A percentile compares a stretch with the other conserved stretches of the same genome.
Evolutionary conservation across 805 yeast genomes (phyloP).

Genomic region (Schwanniomyces yamadae): DNA sequence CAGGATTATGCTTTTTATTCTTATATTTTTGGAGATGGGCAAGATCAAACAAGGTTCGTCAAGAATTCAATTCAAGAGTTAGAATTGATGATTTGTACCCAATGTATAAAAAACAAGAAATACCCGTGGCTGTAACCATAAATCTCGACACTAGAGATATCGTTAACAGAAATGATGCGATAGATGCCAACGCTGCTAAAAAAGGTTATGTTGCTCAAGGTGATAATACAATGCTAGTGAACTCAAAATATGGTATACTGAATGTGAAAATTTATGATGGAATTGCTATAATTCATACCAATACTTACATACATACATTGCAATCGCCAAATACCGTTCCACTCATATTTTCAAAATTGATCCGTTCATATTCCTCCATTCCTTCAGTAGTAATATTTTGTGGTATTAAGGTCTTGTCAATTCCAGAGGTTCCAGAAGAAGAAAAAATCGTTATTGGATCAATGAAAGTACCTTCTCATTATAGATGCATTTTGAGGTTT

Average conservation of each 20-base stretch:
- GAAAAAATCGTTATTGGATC: slow-evolving; percentile 41
- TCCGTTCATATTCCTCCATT: slow-evolving; percentile 41
- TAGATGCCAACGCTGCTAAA: not conserved
- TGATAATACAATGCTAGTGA: slow-evolving; percentile 8
- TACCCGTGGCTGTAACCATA: slow-evolving; percentile 11
- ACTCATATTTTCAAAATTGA: slow-evolving; percentile 32
- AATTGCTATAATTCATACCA: slow-evolving; percentile 43
- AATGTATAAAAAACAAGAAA: slow-evolving; percentile 13
- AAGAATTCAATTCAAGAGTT: slow-evolving; percentile 34
- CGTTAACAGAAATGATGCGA: not conserved
- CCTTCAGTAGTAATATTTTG: slow-evolving; percentile 47
- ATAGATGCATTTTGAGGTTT: slow-evolving; percentile 46
- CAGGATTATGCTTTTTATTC: slow-evolving; percentile 35
- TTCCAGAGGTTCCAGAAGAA: slow-evolving; percentile 40
- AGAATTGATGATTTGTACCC: slow-evolving; percentile 37
- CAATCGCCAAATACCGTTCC: slow-evolving; percentile 49
- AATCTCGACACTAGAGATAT: slow-evolving; percentile 12
- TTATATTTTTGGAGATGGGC: slow-evolving; percentile 51
- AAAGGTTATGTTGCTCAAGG: not conserved
- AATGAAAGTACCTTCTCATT: slow-evolving; percentile 45
- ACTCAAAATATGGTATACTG: slow-evolving; percentile 20
- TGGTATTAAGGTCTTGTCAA: slow-evolving; percentile 39
- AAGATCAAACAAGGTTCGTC: slow-evolving; percentile 38
- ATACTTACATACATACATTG: slow-evolving; percentile 32
- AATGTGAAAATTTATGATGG: slow-evolving; percentile 29